phyloP scores from a whole-genome alignment of 2,329 filamentous ascomycete genomes.

The Sodiomyces alkalinus region DNA sequence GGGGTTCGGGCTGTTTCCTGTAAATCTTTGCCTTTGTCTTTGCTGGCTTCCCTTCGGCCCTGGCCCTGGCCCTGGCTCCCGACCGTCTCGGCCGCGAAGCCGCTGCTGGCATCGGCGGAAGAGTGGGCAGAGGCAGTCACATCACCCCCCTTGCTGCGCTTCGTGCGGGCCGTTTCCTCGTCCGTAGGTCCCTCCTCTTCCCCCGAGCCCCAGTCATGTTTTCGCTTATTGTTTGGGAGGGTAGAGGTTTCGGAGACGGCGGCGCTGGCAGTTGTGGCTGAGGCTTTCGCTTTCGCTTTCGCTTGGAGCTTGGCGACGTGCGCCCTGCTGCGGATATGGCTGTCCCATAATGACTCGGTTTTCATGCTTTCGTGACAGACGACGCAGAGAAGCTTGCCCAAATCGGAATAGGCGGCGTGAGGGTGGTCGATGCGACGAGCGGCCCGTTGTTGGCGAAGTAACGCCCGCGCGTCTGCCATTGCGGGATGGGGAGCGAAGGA shows the following conservation, averaged over 20 bases:
- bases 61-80: slow-evolving; percentile 8
- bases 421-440: slow-evolving; percentile 59
- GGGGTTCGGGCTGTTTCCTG: slow-evolving; percentile 18
- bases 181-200: slow-evolving; percentile 20
- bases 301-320: background rate
- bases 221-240: slow-evolving; percentile 16
- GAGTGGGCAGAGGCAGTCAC: slow-evolving; percentile 8
- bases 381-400: slow-evolving; percentile 52
- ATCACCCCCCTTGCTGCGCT: slow-evolving; percentile 30
- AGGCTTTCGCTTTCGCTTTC: slow-evolving; percentile 1
- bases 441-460: slow-evolving; percentile 64
- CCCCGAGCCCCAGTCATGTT: slow-evolving; percentile 11
- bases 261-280: slow-evolving; percentile 5
- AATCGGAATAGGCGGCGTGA: slow-evolving; percentile 50
- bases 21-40: slow-evolving; percentile 11
- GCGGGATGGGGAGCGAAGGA: too few relatives aligned
- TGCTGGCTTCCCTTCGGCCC: too few relatives aligned
- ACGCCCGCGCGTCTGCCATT: slow-evolving; percentile 69
- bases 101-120: slow-evolving; percentile 6
- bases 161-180: slow-evolving; percentile 22
- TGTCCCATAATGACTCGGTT: slow-evolving; percentile 51
- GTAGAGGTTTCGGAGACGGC: too few relatives aligned
- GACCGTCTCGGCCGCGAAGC: slow-evolving; percentile 6
- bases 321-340: slow-evolving; percentile 33
- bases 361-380: slow-evolving; percentile 51